Base-by-base conservation (phyloP, 2,329 filamentous ascomycete genomes). In the Pseudogymnoascus sp. region DNA sequence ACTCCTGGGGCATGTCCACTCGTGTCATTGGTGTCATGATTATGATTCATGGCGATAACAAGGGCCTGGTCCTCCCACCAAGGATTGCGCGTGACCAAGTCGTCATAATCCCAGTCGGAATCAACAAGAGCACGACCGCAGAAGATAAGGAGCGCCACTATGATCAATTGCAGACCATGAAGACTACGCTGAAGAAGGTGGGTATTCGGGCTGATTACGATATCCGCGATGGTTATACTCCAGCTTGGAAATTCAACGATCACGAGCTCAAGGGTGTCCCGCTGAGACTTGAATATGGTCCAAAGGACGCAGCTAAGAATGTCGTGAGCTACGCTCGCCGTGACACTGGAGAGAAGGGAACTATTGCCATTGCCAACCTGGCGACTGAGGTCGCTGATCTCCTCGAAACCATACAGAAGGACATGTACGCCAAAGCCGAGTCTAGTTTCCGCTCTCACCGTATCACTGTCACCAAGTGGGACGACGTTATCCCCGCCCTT, bases 11-110 rank as follows among this genome's bases (percentile, higher is more conserved):
- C 76, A 84, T 99, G 64, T 97, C 93, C 1, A 99, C 94, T 61
- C 91, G 94, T 73, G 91, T 93, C 62, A 96, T 99, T 67, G 95
- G 94, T 78, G 92, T 97, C 74, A 97, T 97, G 93, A 90, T 97
- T 71, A 94, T 99, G 86, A 92, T 96, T 64, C 94, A 99, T 77
- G 88, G 92, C 70, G 94, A 99, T 73, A 89, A 99, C 78, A 93
- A 93, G 76, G 94, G 94, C 66, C 82, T 99, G 15, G 92, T 97
- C 64, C 85, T 97, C 60, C 94, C 94, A 72, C 94, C 94, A 40
- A 85, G 92, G 61, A 89, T 97, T 60, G 87, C 92, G 66, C 91
- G 93, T 76, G 81, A 87, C 65, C 94, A 99, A 76, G 84, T 86
- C 47, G 83, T 97, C 67, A 83, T 99, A 65, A 87, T 99, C 62